Conservation (phyloP, 345 rosid genomes). For the Bruguiera parviflora region DNA sequence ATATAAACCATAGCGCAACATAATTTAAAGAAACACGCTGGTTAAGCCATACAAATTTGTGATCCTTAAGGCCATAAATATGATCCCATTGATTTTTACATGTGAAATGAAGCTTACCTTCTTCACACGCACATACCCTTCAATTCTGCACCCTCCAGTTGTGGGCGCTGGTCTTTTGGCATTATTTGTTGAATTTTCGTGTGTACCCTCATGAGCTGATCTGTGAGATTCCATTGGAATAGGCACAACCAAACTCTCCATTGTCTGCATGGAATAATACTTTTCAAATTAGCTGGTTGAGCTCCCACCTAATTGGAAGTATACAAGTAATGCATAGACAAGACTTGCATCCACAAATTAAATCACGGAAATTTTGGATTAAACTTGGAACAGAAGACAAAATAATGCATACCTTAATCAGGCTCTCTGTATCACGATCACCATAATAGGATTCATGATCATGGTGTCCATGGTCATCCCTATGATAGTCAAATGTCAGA, state of each 20-base stretch:
- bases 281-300: conserved; percentile 10
- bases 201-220: conserved; percentile 51
- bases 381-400: conserved; percentile 2
- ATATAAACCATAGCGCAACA: not conserved
- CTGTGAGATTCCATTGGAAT: conserved; percentile 54
- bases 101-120: conserved; percentile 44
- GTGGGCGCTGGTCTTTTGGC: conserved; percentile 76
- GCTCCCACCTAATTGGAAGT: not conserved
- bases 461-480: conserved; percentile 88
- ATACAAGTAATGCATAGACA: not conserved
- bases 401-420: conserved; percentile 61
- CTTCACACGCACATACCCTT: conserved; percentile 93
- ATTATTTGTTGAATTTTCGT: conserved; percentile 31
- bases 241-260: conserved; percentile 66
- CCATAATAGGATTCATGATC: conserved; percentile 99
- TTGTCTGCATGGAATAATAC: conserved; percentile 47
- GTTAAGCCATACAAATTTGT: no score
- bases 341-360: conserved; percentile 7
- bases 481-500: conserved; percentile 30
- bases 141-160: conserved; percentile 94
- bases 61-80: no score
- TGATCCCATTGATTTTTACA: no score
- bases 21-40: not conserved
- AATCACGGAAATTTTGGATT: not conserved
- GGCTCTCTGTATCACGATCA: conserved; percentile 92